Base-by-base conservation (phyloP, 352 stramenopile species). In the Globisporangium alternatum region DNA sequence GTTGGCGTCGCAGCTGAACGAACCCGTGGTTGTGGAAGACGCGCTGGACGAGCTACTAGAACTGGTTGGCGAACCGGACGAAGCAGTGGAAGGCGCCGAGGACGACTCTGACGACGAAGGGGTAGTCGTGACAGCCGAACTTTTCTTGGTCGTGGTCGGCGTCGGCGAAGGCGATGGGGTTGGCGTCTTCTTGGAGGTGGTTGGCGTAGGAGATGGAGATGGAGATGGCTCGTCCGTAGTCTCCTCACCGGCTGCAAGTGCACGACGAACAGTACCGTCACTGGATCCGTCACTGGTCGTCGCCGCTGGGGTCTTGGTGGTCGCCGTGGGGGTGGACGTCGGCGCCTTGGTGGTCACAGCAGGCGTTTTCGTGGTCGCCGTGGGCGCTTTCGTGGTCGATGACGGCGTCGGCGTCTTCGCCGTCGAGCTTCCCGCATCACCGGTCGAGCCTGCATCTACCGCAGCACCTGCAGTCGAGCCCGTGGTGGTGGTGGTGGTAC, bases 1-100 rank as follows among this genome's bases (percentile, higher is more conserved):
- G 22, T 72, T 74, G 12, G 76, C 71, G 62, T 95, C 84, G 60
- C 86, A 95, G 7, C 62, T 77, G 64, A 95, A 95, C 59, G 81
- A 72, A 19, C 86, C 74, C 5, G 67, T 55, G 3, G 72, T 48
- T 13, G 60, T 61, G 28, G 62, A 58, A 25, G 53, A 68, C 15
- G 37, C 45, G 17, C 51, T 66, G 45, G 49, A 63, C 55, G 56
- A 49, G 22, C 66, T 70, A 0, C 63, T 64, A 2, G 60, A 52
- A 19, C 67, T 51, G 22, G 68, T 64, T 6, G 69, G 47, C 2
- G 66, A 62, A 37, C 69, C 62, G 1, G 64, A 74, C 1, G 69
- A 54, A 5, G 57, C 19, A 19, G 19, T 44, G 13, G 63, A 56
- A 12, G 62, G 61, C 30, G 56, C 62, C 25, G 62, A 56, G n/a